Percentiles rank a stretch among this genome's conserved stretches.
Conservation (phyloP, 352 stramenopile genomes). For the Phytophthora fragariae region DNA sequence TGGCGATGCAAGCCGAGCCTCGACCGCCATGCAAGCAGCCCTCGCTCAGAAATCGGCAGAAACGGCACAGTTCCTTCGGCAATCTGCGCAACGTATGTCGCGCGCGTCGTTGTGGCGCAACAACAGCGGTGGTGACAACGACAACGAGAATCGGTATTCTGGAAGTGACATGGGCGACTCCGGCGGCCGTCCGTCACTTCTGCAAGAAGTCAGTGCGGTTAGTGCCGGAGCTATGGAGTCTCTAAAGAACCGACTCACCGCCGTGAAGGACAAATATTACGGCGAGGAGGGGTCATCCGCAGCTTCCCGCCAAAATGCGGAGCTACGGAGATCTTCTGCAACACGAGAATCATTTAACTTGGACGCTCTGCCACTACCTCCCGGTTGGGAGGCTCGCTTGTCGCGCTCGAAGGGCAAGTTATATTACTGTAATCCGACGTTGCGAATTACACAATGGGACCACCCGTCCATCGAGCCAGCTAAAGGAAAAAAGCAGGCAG, state of each 20-base stretch:
- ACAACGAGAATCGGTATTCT: constrained; percentile 59
- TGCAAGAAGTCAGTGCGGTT: constrained; percentile 70
- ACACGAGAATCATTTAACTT: constrained; percentile 71
- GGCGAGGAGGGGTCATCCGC: constrained; percentile 45
- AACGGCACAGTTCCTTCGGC: constrained; percentile 79
- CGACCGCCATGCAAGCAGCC: constrained; percentile 60
- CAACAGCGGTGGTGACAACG: constrained; percentile 44
- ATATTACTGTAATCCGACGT: constrained; percentile 85
- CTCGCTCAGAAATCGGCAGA: constrained; percentile 79
- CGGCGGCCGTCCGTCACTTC: constrained; percentile 60
- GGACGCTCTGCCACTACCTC: constrained; percentile 72
- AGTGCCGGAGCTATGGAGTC: constrained; percentile 72
- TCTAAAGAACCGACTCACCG: constrained; percentile 73
- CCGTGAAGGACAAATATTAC: constrained; percentile 88
- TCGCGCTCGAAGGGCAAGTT: constrained; percentile 87
- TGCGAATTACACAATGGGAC: constrained; percentile 88
- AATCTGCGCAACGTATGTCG: constrained; percentile 75
- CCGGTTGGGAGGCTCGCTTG: constrained; percentile 80
- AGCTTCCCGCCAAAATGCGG: constrained; percentile 19
- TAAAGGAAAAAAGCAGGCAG: constrained; percentile 68
- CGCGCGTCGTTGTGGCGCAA: constrained; percentile 67
- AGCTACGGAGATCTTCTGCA: constrained; percentile 23
- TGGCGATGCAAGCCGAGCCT: constrained; percentile 50
- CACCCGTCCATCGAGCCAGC: constrained; percentile 70
- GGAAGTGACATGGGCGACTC: constrained; percentile 55